Evolutionary conservation across 495 filamentous ascomycete genomes (phyloP).

Genomic region (Aspergillus campestris): DNA sequence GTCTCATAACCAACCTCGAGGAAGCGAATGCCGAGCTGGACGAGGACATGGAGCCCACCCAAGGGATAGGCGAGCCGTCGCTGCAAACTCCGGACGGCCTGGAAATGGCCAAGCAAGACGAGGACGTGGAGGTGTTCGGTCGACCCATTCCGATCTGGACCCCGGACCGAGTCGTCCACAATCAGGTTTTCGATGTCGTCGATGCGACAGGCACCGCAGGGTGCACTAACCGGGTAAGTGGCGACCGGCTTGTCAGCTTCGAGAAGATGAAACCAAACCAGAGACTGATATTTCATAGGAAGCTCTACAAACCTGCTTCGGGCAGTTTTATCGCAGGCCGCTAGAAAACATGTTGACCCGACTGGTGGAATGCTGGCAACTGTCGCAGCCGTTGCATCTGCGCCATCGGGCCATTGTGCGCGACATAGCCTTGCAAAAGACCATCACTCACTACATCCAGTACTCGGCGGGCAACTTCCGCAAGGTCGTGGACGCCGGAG

Average conservation of each 20-base stretch:
- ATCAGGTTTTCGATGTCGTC: constrained; percentile 47
- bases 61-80: constrained; percentile 14
- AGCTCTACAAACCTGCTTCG: constrained; percentile 41
- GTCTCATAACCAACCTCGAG: constrained; percentile 22
- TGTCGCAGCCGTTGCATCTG: constrained; percentile 55
- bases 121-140: constrained; percentile 24
- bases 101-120: constrained; percentile 17
- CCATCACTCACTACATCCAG: constrained; percentile 49
- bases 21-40: constrained; percentile 34
- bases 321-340: constrained; percentile 48
- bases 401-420: constrained; percentile 55
- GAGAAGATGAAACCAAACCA: neutral
- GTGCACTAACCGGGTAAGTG: constrained; percentile 42
- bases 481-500: constrained; percentile 46
- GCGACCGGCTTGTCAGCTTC: neutral
- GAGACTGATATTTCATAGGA: constrained; percentile 21
- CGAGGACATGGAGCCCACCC: constrained; percentile 28
- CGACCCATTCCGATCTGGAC: constrained; percentile 46
- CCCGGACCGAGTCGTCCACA: constrained; percentile 41
- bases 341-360: constrained; percentile 48
- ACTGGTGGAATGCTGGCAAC: constrained; percentile 50
- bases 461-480: constrained; percentile 49
- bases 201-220: constrained; percentile 42
- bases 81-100: constrained; percentile 11
- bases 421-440: constrained; percentile 47